phyloP scores from a whole-genome alignment of 306 rosid genomes.

The Gastrolobium villosum region DNA sequence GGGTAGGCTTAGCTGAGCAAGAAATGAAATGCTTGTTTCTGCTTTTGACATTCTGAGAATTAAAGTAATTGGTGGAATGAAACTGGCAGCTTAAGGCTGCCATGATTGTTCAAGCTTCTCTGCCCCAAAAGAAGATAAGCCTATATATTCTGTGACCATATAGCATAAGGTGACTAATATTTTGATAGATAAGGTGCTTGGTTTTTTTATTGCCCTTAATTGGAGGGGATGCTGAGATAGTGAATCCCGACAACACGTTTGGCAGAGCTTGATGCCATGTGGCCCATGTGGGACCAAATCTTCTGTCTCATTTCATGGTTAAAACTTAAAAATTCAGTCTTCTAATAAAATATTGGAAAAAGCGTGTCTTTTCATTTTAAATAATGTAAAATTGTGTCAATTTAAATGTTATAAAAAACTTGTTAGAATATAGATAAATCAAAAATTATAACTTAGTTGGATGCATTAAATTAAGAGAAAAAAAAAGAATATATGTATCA shows the following conservation, averaged over 20 bases:
- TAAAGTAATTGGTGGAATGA: conserved; percentile 51
- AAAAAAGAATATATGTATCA: too few species aligned
- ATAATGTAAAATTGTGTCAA: too few species aligned
- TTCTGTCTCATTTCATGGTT: neutral
- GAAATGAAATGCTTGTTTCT: conserved; percentile 54
- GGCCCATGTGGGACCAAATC: conserved; percentile 16
- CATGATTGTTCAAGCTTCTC: conserved; percentile 63
- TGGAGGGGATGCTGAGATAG: neutral
- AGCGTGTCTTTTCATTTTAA: too few species aligned
- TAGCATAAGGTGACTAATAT: conserved; percentile 11
- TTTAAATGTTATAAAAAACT: too few species aligned
- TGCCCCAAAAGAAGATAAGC: conserved; percentile 60
- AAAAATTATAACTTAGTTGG: too few species aligned
- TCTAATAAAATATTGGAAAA: neutral
- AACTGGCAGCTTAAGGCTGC: conserved; percentile 71
- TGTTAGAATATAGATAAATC: too few species aligned
- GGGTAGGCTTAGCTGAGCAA: conserved; percentile 73
- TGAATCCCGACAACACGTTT: conserved; percentile 13
- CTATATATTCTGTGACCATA: conserved; percentile 46
- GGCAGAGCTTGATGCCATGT: conserved; percentile 1
- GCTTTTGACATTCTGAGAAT: conserved; percentile 45
- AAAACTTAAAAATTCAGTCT: neutral
- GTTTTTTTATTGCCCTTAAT: conserved; percentile 39
- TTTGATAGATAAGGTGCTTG: conserved; percentile 59
- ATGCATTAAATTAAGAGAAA: too few species aligned